These are phyloP conservation scores for Populus davidiana DNA, from an alignment of 345 rosid genomes.

Conservation along the genomic window DNA sequence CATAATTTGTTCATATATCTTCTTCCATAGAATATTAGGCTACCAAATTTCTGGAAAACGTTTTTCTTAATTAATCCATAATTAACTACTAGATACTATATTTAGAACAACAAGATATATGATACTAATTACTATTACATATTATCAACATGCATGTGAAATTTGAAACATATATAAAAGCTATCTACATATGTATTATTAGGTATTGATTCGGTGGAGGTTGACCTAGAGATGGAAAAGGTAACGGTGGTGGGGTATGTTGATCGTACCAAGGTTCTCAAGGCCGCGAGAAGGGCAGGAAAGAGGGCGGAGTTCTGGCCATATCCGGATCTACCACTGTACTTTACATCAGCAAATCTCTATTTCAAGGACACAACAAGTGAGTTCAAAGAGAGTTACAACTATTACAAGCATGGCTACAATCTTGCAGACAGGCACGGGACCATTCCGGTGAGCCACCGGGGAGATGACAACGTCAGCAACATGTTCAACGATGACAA, in stretches of 20 bases:
- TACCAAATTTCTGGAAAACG: too few species aligned
- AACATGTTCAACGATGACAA: slow-evolving; percentile 91
- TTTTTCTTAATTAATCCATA: too few species aligned
- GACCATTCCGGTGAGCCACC: slow-evolving; percentile 52
- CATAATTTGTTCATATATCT: too few species aligned
- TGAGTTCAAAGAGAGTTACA: slow-evolving; percentile 82
- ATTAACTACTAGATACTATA: too few species aligned
- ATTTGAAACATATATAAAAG: too few species aligned
- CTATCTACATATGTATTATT: background rate
- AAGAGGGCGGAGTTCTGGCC: slow-evolving; percentile 97
- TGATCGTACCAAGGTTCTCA: slow-evolving; percentile 80
- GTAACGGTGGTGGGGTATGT: slow-evolving; percentile 81
- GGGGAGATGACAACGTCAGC: slow-evolving; percentile 91
- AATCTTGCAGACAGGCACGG: slow-evolving; percentile 66
- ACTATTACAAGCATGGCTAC: slow-evolving; percentile 81
- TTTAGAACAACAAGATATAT: too few species aligned
- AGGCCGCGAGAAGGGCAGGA: slow-evolving; percentile 78
- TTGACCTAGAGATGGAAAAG: slow-evolving; percentile 62
- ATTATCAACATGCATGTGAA: too few species aligned
- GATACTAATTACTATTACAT: too few species aligned
- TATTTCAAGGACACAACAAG: slow-evolving; percentile 75
- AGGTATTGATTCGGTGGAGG: slow-evolving; percentile 86
- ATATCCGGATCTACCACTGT: slow-evolving; percentile 71
- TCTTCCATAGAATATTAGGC: too few species aligned
- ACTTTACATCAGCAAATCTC: slow-evolving; percentile 60